Conservation (phyloP, 2,329 filamentous ascomycete species). For the Beauveria australis region DNA sequence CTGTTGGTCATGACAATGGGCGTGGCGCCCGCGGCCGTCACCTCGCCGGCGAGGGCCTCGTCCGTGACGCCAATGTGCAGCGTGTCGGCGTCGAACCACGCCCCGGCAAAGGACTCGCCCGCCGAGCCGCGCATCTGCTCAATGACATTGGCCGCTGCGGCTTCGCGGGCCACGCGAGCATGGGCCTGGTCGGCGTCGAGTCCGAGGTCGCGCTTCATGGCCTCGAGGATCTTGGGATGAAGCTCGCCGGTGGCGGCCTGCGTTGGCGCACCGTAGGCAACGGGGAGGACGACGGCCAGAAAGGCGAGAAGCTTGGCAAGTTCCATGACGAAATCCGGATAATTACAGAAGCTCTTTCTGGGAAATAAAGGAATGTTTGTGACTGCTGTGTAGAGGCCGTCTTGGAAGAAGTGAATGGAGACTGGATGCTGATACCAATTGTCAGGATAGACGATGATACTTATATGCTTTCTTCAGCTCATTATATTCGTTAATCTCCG, state of each 20-base stretch:
- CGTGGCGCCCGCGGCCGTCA: conserved; percentile 27
- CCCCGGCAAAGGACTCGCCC: conserved; percentile 29
- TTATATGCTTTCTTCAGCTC: background rate
- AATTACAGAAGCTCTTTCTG: too few species aligned
- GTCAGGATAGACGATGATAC: background rate
- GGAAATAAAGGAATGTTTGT: too few species aligned
- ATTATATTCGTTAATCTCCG: background rate
- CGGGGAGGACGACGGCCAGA: conserved; percentile 29
- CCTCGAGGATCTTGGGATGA: conserved; percentile 32
- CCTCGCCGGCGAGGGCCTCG: conserved; percentile 25
- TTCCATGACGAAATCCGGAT: conserved; percentile 22
- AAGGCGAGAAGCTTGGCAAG: conserved; percentile 29
- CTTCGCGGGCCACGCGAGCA: conserved; percentile 29
- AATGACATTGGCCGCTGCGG: conserved; percentile 21
- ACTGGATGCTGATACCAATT: background rate
- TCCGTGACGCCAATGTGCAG: conserved; percentile 31
- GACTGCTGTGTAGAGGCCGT: background rate
- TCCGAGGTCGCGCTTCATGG: conserved; percentile 35
- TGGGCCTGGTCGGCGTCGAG: conserved; percentile 29
- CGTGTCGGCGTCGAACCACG: conserved; percentile 28
- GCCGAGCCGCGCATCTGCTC: conserved; percentile 24
- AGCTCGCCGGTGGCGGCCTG: conserved; percentile 23
- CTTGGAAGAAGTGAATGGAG: background rate
- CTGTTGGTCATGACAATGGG: conserved; percentile 25
- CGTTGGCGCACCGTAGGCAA: conserved; percentile 31